A percentile compares a stretch with the other conserved stretches of the same genome.
These are phyloP conservation scores for Cercophora newfieldiana DNA, from an alignment of 495 filamentous ascomycete species.

Conservation along the genomic window DNA sequence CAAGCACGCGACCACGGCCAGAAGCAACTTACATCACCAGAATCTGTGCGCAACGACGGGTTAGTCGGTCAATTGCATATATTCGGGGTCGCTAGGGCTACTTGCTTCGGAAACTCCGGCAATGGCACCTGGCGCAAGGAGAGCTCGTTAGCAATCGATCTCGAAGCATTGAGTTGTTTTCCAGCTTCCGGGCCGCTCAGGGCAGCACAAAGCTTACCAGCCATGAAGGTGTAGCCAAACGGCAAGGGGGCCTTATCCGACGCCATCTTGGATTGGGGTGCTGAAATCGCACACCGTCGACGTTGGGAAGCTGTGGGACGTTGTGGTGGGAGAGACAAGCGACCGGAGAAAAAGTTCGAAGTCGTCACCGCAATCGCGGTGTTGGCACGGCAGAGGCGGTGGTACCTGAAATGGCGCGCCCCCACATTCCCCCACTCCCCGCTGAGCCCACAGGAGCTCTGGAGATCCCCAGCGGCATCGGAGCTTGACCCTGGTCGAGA, in stretches of 20 bases:
- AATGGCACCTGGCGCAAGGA: conserved; percentile 25
- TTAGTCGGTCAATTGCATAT: conserved; percentile 30
- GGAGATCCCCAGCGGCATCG: conserved; percentile 13
- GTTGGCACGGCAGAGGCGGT: conserved; percentile 5
- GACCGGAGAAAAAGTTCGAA: conserved; percentile 17
- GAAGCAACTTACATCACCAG: conserved; percentile 69
- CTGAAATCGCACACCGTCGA: neutral
- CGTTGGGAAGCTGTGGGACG: neutral
- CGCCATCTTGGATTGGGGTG: conserved; percentile 28
- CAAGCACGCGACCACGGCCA: conserved; percentile 23
- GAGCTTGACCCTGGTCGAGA: neutral
- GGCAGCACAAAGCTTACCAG: conserved; percentile 26
- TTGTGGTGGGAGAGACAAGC: conserved; percentile 12
- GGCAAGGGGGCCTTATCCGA: conserved; percentile 35
- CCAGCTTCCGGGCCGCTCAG: neutral
- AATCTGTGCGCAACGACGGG: conserved; percentile 58
- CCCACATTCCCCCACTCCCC: conserved; percentile 7
- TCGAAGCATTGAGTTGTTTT: conserved; percentile 18
- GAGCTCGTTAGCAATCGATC: conserved; percentile 24
- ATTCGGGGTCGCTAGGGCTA: conserved; percentile 5
- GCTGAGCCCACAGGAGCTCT: neutral
- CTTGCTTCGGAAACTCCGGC: conserved; percentile 34
- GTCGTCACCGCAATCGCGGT: conserved; percentile 9
- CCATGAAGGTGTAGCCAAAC: conserved; percentile 39
- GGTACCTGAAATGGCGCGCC: conserved; percentile 10